Evolutionary conservation across 2,329 filamentous ascomycete species (phyloP), one percentile per base, ranked within the genome.

Genomic region (Verticillium albo-atrum): DNA sequence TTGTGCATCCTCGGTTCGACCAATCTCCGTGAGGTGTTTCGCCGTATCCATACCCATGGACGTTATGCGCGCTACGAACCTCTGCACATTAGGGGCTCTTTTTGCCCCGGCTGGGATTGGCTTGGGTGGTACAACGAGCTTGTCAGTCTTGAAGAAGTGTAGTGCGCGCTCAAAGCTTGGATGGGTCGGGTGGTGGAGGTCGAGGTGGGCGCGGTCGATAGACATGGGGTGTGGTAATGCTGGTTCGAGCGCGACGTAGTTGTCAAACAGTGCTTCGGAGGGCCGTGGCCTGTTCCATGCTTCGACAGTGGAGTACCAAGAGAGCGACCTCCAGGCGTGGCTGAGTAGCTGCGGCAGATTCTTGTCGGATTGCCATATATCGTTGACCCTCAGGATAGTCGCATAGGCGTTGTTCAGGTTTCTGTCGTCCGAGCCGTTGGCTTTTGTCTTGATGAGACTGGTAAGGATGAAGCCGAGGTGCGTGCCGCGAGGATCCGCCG

Each of bases 221-320:
- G 51, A 53, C 51, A 30, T 30, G 14, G 51, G 51, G 23, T 53
- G 25, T 25, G 51, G 25, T 25, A 50, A 25, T 4, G n/a, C 42
- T 20, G 51, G 51, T 30, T 53, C 51, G 15, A 53, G 25, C 14
- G 51, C 51, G 10, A 81, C 73, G 61, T 86, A 85, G 0, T 75
- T 70, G 59, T 86, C 81, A 58, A 84, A 87, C 1, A 83, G 71
- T 6, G 71, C 64, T 23, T 77, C 75, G 0, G 80, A 79, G 0
- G 83, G 79, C 9, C 72, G 73, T 0, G 74, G 71, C 37, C 76
- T 72, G 63, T 76, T 74, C 67, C 76, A 79, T 2, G 79, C 76
- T 51, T 81, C 74, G 10, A 83, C 78, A 0, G 83, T 85, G 0
- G 82, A 81, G 23, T 74, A 67, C 79, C 78, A 83, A 1, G 82